Evolutionary conservation across 805 yeast species (phyloP).

Genomic region (Candida peoriensis): DNA sequence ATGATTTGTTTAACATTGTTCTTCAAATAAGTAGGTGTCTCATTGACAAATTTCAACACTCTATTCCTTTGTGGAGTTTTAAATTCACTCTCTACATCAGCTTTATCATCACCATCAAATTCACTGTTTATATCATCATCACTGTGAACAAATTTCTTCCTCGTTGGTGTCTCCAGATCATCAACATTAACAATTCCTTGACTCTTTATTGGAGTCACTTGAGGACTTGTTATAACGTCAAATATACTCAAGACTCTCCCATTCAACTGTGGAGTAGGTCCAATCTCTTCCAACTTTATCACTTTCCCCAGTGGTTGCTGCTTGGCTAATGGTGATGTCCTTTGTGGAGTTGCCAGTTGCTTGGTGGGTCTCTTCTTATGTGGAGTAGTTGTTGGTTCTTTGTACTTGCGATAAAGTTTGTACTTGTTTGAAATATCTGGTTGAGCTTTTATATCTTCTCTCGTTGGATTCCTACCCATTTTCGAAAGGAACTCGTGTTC

Average conservation of each 20-base stretch:
- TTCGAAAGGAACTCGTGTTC: conserved; percentile 39
- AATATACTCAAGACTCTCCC: conserved; percentile 74
- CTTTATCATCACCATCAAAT: not conserved
- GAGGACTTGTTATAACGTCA: conserved; percentile 33
- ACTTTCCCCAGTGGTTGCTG: conserved; percentile 7
- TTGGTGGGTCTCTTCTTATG: conserved; percentile 27
- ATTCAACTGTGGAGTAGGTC: conserved; percentile 84
- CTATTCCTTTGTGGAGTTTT: conserved; percentile 17
- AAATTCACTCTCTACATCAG: conserved; percentile 3
- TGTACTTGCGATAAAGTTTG: conserved; percentile 11
- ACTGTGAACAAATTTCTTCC: conserved; percentile 1
- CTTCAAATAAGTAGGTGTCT: conserved; percentile 44
- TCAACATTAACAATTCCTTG: not conserved
- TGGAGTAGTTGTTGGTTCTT: not conserved
- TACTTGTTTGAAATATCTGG: conserved; percentile 29
- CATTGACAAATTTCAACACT: conserved; percentile 4
- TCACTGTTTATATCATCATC: not conserved
- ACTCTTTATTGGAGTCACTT: conserved; percentile 11
- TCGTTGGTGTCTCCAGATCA: conserved; percentile 1
- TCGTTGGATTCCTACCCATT: conserved; percentile 40
- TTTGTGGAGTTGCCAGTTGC: conserved; percentile 19
- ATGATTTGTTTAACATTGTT: conserved; percentile 1
- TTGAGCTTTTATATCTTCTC: conserved; percentile 40
- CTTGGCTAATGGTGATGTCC: conserved; percentile 21
- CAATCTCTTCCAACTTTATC: conserved; percentile 38